phyloP scores from a whole-genome alignment of 2,329 filamentous ascomycete genomes.

The Clarireedia monteithiana region DNA sequence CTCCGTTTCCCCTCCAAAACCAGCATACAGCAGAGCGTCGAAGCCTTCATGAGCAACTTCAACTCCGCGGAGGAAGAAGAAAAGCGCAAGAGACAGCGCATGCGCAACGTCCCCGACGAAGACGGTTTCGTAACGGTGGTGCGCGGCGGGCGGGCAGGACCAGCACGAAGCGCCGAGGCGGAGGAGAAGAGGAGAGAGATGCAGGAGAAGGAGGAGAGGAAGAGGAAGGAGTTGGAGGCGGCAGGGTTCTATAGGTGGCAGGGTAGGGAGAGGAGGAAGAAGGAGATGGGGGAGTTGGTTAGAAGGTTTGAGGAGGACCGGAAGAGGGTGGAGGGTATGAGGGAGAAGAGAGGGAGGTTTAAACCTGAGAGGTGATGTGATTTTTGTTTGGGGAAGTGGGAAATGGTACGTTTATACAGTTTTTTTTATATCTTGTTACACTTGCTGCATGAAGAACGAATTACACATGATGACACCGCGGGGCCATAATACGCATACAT shows the following conservation, averaged over 20 bases:
- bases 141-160: slow-evolving; percentile 65
- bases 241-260: slow-evolving; percentile 72
- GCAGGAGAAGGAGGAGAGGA: slow-evolving; percentile 56
- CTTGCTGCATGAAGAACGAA: not conserved
- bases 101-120: slow-evolving; percentile 77
- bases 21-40: slow-evolving; percentile 64
- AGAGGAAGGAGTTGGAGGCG: slow-evolving; percentile 55
- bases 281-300: slow-evolving; percentile 60
- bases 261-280: slow-evolving; percentile 70
- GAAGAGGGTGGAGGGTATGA: slow-evolving; percentile 63
- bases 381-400: not conserved
- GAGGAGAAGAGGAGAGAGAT: slow-evolving; percentile 51
- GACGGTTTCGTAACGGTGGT: slow-evolving; percentile 94
- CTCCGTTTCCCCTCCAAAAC: slow-evolving; percentile 62
- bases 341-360: slow-evolving; percentile 55
- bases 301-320: slow-evolving; percentile 71
- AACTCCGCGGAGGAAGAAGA: slow-evolving; percentile 60
- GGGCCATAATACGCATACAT: slow-evolving; percentile 43
- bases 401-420: slow-evolving; percentile 15
- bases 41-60: slow-evolving; percentile 82
- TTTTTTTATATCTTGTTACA: not conserved
- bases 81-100: slow-evolving; percentile 51
- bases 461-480: slow-evolving; percentile 40
- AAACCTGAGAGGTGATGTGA: slow-evolving; percentile 37
- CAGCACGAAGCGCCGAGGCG: slow-evolving; percentile 65